Conservation (phyloP, 169 alveolate species). For the Plasmodium reichenowi region DNA sequence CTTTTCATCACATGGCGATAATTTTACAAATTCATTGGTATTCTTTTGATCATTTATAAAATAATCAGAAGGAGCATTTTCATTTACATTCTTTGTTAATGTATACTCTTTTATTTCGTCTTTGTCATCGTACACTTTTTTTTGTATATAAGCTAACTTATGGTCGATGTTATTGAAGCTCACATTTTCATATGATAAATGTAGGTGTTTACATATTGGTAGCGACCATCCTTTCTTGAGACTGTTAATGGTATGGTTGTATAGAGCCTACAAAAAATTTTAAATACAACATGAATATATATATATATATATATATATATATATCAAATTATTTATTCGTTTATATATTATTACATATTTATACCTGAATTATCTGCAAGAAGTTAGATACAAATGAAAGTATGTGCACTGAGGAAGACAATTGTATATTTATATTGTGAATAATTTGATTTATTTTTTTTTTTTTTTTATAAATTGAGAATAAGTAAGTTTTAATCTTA, state of each 20-base stretch:
- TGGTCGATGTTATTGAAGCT: constrained; percentile 21
- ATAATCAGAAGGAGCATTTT: neutral
- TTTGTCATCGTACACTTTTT: constrained; percentile 6
- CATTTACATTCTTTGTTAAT: neutral
- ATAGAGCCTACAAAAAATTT: constrained; percentile 37
- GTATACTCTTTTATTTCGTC: neutral
- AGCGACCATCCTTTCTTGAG: constrained; percentile 43
- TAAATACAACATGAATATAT: neutral
- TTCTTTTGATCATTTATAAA: neutral
- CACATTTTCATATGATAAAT: constrained; percentile 28
- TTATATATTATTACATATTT: neutral
- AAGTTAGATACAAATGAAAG: constrained; percentile 76
- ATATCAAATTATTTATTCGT: neutral
- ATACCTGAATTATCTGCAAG: constrained; percentile 70
- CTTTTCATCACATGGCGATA: constrained; percentile 43
- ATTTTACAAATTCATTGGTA: neutral
- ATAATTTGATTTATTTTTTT: constrained; percentile 41
- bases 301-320: neutral
- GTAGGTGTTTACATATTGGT: constrained; percentile 68
- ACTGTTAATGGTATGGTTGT: constrained; percentile 70
- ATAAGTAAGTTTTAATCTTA: constrained; percentile 21
- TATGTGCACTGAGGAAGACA: constrained; percentile 71
- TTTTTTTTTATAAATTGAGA: constrained; percentile 39
- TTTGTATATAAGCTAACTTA: constrained; percentile 33
- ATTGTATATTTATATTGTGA: constrained; percentile 30